Evolutionary conservation across 2,329 filamentous ascomycete species (phyloP).

Genomic region (Apiospora sp.): DNA sequence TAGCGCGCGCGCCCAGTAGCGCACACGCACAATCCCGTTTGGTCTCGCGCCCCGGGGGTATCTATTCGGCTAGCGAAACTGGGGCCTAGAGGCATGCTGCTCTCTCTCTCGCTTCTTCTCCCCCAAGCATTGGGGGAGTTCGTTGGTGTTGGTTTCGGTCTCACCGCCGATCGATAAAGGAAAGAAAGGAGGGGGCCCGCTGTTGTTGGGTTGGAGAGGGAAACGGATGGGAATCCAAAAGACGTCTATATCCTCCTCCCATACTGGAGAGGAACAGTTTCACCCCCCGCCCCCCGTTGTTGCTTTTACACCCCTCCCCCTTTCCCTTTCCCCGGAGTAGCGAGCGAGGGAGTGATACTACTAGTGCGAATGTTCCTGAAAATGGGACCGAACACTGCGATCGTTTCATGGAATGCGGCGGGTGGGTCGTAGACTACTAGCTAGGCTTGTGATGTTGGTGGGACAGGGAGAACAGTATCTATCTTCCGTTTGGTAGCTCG

Average conservation of each 20-base stretch:
- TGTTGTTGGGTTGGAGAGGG: not conserved
- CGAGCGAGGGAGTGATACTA: not conserved
- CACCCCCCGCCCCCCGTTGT: not conserved
- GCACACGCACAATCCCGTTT: conserved; percentile 9
- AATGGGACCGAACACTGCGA: not conserved
- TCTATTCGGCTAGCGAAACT: not conserved
- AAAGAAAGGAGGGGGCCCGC: not conserved
- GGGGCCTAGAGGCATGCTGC: not conserved
- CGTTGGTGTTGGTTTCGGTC: not conserved
- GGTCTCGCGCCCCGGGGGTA: not conserved
- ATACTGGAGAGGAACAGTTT: too few species aligned
- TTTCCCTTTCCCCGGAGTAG: not conserved
- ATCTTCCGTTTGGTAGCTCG: conserved; percentile 14
- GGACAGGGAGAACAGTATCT: conserved; percentile 8
- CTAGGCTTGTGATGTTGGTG: conserved; percentile 11
- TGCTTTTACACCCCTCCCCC: conserved; percentile 2
- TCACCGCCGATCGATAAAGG: not conserved
- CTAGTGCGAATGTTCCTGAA: not conserved
- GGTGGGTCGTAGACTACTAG: not conserved
- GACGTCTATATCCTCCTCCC: not conserved
- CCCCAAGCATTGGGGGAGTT: not conserved
- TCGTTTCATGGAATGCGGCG: not conserved
- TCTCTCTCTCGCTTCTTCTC: not conserved
- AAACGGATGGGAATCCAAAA: not conserved
- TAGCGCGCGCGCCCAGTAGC: not conserved